phyloP scores from a whole-genome alignment of 305 asterid genomes.

The Fraxinus velutina region DNA sequence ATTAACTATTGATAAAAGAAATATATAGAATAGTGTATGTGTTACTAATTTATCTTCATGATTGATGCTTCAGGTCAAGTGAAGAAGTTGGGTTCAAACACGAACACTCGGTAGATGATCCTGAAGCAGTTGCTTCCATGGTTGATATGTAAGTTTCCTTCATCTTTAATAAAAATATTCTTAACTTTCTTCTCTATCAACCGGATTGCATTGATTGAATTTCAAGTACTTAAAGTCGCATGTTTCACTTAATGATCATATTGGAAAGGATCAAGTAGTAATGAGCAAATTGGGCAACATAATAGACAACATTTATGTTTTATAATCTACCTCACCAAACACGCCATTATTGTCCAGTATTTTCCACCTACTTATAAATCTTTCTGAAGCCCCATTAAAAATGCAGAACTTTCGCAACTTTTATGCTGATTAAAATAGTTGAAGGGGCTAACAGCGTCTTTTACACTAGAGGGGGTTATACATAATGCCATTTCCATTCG shows the following conservation, averaged over 20 bases:
- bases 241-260: constrained; percentile 6
- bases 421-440: not conserved
- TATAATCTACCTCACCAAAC: not conserved
- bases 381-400: not conserved
- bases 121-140: constrained; percentile 49
- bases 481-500: not conserved
- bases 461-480: not conserved
- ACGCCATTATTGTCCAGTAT: not conserved
- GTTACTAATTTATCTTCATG: not conserved
- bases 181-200: not conserved
- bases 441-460: not conserved
- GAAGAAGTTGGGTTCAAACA: constrained; percentile 26
- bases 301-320: not conserved
- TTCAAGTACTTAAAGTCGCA: not conserved
- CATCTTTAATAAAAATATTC: not conserved
- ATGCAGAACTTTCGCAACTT: not conserved
- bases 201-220: not conserved
- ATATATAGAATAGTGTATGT: not conserved
- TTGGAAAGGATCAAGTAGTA: not conserved
- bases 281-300: not conserved
- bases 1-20: not conserved
- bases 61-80: constrained; percentile 24
- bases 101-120: constrained; percentile 41
- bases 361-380: not conserved
- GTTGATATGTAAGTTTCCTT: constrained; percentile 44